phyloP scores from a whole-genome alignment of 768 basidiomycete species.

The Pleurotus tuoliensis region DNA sequence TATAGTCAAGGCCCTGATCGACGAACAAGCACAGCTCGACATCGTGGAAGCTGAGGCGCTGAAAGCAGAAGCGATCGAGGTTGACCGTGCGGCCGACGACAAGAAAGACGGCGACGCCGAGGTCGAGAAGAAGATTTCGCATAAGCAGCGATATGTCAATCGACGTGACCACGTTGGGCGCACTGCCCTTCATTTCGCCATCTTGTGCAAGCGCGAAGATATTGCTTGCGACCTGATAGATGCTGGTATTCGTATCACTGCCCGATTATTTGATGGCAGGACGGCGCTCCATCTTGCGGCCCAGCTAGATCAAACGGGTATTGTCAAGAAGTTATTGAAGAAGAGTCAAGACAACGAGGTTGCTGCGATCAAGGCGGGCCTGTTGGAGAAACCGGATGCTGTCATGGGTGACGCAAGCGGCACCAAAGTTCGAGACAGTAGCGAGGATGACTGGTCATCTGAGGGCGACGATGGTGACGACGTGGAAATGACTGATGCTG shows the following conservation, averaged over 20 bases:
- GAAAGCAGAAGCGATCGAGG: constrained; percentile 33
- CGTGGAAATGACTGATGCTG: constrained; percentile 14
- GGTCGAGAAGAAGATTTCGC: constrained; percentile 3
- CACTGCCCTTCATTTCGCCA: constrained; percentile 55
- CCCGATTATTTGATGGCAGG: constrained; percentile 54
- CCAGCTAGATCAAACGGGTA: constrained; percentile 35
- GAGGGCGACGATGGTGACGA: constrained; percentile 31
- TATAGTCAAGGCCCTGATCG: constrained; percentile 34
- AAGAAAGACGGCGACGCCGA: not conserved
- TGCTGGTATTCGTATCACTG: constrained; percentile 51
- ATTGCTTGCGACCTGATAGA: constrained; percentile 51
- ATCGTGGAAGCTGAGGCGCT: constrained; percentile 35
- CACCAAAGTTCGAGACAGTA: constrained; percentile 28
- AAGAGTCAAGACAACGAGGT: constrained; percentile 39
- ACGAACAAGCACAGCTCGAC: constrained; percentile 34
- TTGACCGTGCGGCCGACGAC: constrained; percentile 24
- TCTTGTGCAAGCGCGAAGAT: constrained; percentile 40
- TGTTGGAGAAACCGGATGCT: constrained; percentile 19
- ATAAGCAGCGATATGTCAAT: constrained; percentile 26
- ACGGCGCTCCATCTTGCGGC: constrained; percentile 55
- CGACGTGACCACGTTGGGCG: constrained; percentile 61
- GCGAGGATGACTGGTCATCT: constrained; percentile 51
- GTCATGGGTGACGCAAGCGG: constrained; percentile 21
- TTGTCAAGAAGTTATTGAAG: constrained; percentile 49
- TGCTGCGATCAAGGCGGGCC: constrained; percentile 15